phyloP scores from a whole-genome alignment of 169 alveolate species.

The Plasmodium inui region DNA sequence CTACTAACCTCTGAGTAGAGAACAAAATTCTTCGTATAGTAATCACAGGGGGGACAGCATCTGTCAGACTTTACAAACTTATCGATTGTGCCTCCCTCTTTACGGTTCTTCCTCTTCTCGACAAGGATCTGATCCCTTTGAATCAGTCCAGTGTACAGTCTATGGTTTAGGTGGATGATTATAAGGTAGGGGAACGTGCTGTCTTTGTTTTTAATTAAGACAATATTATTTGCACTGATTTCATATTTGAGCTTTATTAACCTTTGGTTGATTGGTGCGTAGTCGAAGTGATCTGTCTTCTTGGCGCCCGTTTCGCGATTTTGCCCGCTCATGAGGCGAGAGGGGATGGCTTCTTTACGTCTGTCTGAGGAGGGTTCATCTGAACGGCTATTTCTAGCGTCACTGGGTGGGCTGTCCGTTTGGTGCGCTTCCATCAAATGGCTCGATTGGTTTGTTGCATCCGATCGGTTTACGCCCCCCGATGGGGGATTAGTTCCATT shows the following conservation, averaged over 20 bases:
- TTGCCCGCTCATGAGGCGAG: neutral
- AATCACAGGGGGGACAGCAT: neutral
- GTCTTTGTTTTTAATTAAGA: constrained; percentile 39
- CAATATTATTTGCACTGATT: constrained; percentile 13
- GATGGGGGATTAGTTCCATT: neutral
- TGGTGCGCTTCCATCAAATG: neutral
- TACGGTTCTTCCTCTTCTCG: neutral
- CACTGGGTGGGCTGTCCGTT: neutral
- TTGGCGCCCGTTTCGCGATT: neutral
- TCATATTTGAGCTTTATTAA: neutral
- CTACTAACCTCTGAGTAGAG: neutral
- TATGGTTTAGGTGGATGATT: constrained; percentile 10
- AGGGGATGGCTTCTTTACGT: neutral
- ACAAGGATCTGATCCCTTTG: neutral
- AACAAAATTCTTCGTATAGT: constrained; percentile 13
- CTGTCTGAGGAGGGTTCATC: neutral
- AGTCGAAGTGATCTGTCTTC: neutral
- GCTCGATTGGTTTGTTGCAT: neutral
- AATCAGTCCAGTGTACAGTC: constrained; percentile 12
- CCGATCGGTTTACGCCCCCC: neutral
- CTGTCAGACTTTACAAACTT: constrained; percentile 9
- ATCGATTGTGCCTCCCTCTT: neutral
- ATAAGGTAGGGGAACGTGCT: constrained; percentile 15
- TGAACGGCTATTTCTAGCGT: neutral
- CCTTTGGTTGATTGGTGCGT: neutral